Conservation (phyloP, 805 yeast genomes). For the Nakazawaea wyomingensis region DNA sequence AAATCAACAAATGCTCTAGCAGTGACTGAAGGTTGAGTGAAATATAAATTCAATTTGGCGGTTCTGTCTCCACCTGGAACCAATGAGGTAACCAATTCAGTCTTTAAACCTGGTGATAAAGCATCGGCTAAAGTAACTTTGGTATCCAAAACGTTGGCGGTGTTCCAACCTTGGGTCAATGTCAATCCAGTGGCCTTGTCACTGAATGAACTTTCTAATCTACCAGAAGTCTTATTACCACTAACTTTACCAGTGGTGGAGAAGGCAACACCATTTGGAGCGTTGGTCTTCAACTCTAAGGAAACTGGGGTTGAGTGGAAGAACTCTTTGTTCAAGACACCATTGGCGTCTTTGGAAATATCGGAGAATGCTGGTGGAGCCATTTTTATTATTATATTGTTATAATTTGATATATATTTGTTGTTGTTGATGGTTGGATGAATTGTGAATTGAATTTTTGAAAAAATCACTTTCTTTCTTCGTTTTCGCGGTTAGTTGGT, state of each 20-base stretch:
- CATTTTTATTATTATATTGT: slow-evolving; percentile 33
- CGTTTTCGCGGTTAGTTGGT: no score
- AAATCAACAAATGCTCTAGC: slow-evolving; percentile 94
- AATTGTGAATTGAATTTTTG: no score
- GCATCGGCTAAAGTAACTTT: slow-evolving; percentile 89
- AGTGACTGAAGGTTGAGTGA: slow-evolving; percentile 87
- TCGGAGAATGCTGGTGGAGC: slow-evolving; percentile 90
- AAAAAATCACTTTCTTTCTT: no score
- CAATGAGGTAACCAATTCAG: slow-evolving; percentile 82
- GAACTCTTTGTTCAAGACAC: slow-evolving; percentile 85
- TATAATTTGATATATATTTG: not conserved
- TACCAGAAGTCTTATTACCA: slow-evolving; percentile 79
- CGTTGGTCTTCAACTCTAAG: slow-evolving; percentile 83
- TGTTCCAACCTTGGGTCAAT: slow-evolving; percentile 97
- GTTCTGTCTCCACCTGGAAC: slow-evolving; percentile 74
- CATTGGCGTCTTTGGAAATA: slow-evolving; percentile 88
- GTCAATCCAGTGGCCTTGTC: slow-evolving; percentile 92
- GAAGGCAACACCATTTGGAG: slow-evolving; percentile 96
- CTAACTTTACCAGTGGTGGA: slow-evolving; percentile 87
- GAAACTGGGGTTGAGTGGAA: slow-evolving; percentile 86
- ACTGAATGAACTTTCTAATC: slow-evolving; percentile 84
- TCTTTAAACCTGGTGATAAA: slow-evolving; percentile 91
- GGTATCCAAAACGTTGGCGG: slow-evolving; percentile 86
- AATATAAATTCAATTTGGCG: slow-evolving; percentile 86
- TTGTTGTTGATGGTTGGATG: not conserved